phyloP scores from a whole-genome alignment of 2,329 filamentous ascomycete genomes.

The Ceratocystis papillata region DNA sequence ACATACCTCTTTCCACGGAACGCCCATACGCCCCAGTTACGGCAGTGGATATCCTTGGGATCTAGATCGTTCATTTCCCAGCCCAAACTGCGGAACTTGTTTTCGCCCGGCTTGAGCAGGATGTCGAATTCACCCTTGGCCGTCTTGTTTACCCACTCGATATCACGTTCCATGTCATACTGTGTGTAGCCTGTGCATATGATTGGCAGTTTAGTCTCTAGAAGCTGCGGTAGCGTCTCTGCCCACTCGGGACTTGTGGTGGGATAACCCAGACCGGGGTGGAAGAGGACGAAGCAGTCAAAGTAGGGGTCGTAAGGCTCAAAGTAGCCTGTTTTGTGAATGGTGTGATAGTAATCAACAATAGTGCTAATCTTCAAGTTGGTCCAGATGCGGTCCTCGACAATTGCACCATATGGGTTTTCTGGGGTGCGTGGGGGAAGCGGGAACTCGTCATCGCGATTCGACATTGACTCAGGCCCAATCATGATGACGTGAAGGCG shows the following conservation, averaged over 20 bases:
- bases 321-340: conserved; percentile 85
- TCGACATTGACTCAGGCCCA: conserved; percentile 89
- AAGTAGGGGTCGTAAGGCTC: conserved; percentile 96
- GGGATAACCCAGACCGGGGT: conserved; percentile 89
- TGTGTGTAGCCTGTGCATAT: conserved; percentile 94
- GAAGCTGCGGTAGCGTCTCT: conserved; percentile 73
- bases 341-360: conserved; percentile 95
- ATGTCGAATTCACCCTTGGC: conserved; percentile 86
- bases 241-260: conserved; percentile 90
- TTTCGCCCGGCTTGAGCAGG: conserved; percentile 83
- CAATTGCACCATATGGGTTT: conserved; percentile 88
- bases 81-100: conserved; percentile 79
- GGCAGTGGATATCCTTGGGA: conserved; percentile 84
- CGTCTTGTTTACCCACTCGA: conserved; percentile 78
- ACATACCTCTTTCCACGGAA: conserved; percentile 91
- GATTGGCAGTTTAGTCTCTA: conserved; percentile 93
- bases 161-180: conserved; percentile 85
- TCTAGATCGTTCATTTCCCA: conserved; percentile 97
- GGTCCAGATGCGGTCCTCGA: conserved; percentile 80
- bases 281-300: conserved; percentile 94
- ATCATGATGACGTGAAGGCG: conserved; percentile 88
- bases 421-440: conserved; percentile 70
- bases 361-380: conserved; percentile 95
- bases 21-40: conserved; percentile 95
- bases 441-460: conserved; percentile 86